Base-by-base conservation (phyloP, 805 yeast species). In the Diddensiella santjacobensis region DNA sequence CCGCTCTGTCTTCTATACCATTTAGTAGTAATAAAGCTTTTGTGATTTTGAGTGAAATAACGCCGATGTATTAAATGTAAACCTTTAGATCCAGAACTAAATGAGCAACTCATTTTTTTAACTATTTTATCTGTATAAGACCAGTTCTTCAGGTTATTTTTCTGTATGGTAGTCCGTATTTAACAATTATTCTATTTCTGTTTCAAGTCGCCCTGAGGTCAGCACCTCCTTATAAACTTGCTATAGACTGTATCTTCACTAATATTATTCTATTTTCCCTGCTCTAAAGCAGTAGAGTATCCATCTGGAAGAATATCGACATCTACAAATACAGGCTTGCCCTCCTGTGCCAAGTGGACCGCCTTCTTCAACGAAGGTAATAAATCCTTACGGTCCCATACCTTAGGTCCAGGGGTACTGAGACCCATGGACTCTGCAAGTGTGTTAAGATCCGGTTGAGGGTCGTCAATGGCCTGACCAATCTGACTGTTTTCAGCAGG, bases 391-490 rank as follows among this genome's bases (percentile, higher is more conserved):
- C 38, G 8, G 18, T 35, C 15, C 8, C 17, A 8, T 8, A 35
- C 38, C 15, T 35, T 35, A 35, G 38, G 38, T 8, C 38, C 38
- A 17, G 38, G 38, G 15, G 18, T 35, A 35, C 20, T 17, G 17
- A 35, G 15, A 6, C 38, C 38, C 38, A 35, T 35, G 10, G 38
- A 35, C 15, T 10, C 38, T 6, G 38, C 38, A 6, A 35, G 15
- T 10, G 38, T 35, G 18, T 35, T 35, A 8, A 35, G 38, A 35
- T 35, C 38, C 20, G 38, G 38, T 17, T 35, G 38, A 17, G 38
- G 38, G 18, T 35, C 38, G 20, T 35, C 38, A 17, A 35, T 35
- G 18, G 38, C 38, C 38, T 35, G 38, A n/a, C 38, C 38, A 15
- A 35, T 35, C 20, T 35, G 38, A 15, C 38, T 35, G 20, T 35